These are phyloP conservation scores for Xylariales sp. DNA, from an alignment of 2,329 filamentous ascomycete genomes.

Conservation along the genomic window DNA sequence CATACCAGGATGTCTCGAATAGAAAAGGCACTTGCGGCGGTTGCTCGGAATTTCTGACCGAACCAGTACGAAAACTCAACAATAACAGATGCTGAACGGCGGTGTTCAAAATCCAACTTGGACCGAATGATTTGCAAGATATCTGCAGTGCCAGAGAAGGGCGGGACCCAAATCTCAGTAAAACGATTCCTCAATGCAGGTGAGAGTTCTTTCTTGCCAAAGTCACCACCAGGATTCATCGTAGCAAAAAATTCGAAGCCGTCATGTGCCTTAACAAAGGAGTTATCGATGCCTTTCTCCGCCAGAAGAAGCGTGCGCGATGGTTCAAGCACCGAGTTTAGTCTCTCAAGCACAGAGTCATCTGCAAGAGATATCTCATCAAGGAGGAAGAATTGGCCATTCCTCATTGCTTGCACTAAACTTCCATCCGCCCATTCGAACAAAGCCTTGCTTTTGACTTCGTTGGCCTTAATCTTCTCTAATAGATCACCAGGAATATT, in stretches of 20 bases:
- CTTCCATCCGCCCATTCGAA: conserved; percentile 98
- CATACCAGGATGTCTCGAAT: conserved; percentile 90
- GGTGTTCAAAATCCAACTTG: conserved; percentile 59
- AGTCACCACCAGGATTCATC: conserved; percentile 99
- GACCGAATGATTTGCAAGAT: conserved; percentile 79
- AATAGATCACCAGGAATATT: conserved; percentile 43
- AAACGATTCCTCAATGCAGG: conserved; percentile 94
- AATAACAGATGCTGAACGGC: conserved; percentile 61
- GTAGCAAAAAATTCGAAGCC: conserved; percentile 96
- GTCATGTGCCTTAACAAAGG: conserved; percentile 67
- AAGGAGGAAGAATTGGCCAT: conserved; percentile 84
- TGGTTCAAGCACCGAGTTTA: conserved; percentile 95
- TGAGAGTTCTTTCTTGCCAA: conserved; percentile 95
- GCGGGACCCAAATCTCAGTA: conserved; percentile 97
- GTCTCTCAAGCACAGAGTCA: conserved; percentile 89
- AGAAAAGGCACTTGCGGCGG: conserved; percentile 73
- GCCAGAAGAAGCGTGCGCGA: conserved; percentile 82
- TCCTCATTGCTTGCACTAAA: conserved; percentile 88
- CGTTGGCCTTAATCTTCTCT: conserved; percentile 41
- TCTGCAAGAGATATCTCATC: conserved; percentile 98
- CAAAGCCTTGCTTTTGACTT: conserved; percentile 70
- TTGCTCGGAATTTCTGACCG: conserved; percentile 72
- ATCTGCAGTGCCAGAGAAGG: conserved; percentile 79
- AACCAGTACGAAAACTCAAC: conserved; percentile 94
- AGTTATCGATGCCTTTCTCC: conserved; percentile 85